Evolutionary conservation across 306 rosid species (phyloP).

Genomic region (Cicer chorassanicum): DNA sequence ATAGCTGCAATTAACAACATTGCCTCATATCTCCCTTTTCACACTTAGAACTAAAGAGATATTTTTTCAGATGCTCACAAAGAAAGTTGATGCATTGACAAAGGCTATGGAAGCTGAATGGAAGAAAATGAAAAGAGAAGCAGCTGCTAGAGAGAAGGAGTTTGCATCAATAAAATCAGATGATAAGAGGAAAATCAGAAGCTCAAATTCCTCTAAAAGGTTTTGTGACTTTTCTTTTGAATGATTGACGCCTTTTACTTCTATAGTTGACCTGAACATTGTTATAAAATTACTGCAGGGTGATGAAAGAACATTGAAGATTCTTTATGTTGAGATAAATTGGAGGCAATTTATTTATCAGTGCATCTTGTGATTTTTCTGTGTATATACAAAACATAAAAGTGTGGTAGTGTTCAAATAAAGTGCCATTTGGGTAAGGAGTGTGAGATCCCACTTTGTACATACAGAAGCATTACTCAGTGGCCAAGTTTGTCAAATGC

Average conservation of each 20-base stretch:
- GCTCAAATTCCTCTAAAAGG: slow-evolving; percentile 64
- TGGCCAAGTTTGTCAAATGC: slow-evolving; percentile 39
- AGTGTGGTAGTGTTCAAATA: slow-evolving; percentile 51
- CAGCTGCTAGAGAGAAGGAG: slow-evolving; percentile 82
- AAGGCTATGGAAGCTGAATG: slow-evolving; percentile 85
- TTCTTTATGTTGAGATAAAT: slow-evolving; percentile 44
- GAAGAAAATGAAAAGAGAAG: slow-evolving; percentile 89
- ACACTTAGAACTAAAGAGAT: slow-evolving; percentile 38
- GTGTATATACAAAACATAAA: slow-evolving; percentile 49
- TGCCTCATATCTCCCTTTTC: neutral
- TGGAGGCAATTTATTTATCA: slow-evolving; percentile 43
- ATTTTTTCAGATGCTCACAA: slow-evolving; percentile 66
- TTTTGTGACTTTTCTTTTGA: slow-evolving; percentile 42
- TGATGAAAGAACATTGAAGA: slow-evolving; percentile 52
- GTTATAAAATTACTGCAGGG: slow-evolving; percentile 61
- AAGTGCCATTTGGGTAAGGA: slow-evolving; percentile 39
- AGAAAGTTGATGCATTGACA: slow-evolving; percentile 81
- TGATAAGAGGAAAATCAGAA: slow-evolving; percentile 57
- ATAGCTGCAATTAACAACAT: neutral
- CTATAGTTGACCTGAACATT: slow-evolving; percentile 21
- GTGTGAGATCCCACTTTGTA: slow-evolving; percentile 43
- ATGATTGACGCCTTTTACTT: slow-evolving; percentile 9
- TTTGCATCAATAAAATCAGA: slow-evolving; percentile 61
- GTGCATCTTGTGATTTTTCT: slow-evolving; percentile 47
- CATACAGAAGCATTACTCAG: slow-evolving; percentile 37